Base-by-base conservation (phyloP, 78 protist genomes). In the Dictyostelium capitatum region DNA sequence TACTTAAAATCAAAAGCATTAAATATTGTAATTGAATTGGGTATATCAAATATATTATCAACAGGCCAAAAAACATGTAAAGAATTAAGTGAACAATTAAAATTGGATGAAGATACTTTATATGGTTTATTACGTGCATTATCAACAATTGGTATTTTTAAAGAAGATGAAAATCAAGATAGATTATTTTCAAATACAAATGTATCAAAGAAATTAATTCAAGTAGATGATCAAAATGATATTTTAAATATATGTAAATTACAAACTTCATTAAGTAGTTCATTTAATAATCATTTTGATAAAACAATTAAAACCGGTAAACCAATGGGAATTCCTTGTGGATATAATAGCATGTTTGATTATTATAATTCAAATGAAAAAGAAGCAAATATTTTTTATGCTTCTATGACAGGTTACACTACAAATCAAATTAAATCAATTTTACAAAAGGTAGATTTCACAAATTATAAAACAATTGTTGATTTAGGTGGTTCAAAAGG, bases 401-500 rank as follows among this genome's bases (percentile, higher is more conserved):
- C 41, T 1, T 6, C 48, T 2, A 82, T 82, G 89, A 28, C 79
- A n/a, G 1, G 19, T 6, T 43, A 14, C 5, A 28, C 89, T 20
- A 11, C 4, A 2, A 3, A 23, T 6, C 9, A 12, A 23, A 20
- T 19, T 3, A 20, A 14, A 3, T 3, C 8, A 5, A 14, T 82
- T 17, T 32, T 56, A 32, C 0, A 17, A 7, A 11, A 14, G 4
- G 17, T 14, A 6, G 87, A 80, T 47, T 80, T 64, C 57, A 25
- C 23, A 1, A 0, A 15, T 5, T 80, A 62, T 64, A 74, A 80
- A 54, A 64, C 74, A 19, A 8, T 56, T 12, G 4, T 17, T 43
- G 87, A 80, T 80, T 14, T 80, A 6, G 87, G 87, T 80, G 87
- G 87, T 12, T 57, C 77, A 3, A 20, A 11, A n/a, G 87, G 87